phyloP scores from a whole-genome alignment of 129 eudicot genomes.

The Rutidosis leptorrhynchoides region DNA sequence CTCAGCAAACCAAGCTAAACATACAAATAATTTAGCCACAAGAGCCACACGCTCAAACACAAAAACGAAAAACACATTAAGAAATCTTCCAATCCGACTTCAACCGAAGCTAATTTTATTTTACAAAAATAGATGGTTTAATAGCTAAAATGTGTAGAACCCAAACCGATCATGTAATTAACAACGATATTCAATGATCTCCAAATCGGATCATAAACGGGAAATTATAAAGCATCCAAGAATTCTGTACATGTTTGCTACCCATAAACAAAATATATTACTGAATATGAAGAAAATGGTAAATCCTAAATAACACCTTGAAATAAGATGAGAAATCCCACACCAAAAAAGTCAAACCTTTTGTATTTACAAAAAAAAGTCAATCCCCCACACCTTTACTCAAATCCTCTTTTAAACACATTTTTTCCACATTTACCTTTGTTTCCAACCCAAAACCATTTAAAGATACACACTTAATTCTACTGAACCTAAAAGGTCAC shows the following conservation, averaged over 20 bases:
- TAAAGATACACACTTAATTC: constrained; percentile 16
- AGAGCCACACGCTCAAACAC: no score
- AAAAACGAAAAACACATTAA: no score
- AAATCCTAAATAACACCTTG: constrained; percentile 13
- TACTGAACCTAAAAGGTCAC: constrained; percentile 21
- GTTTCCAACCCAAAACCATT: constrained; percentile 30
- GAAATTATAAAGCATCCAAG: background rate
- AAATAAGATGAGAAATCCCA: background rate
- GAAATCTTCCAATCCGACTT: no score
- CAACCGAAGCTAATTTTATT: no score
- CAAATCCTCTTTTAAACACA: constrained; percentile 26
- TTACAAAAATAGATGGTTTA: no score
- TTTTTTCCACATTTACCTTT: constrained; percentile 17
- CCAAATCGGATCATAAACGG: no score
- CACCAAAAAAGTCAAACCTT: constrained; percentile 24
- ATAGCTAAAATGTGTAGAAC: no score
- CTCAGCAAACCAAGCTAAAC: no score
- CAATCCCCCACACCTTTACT: constrained; percentile 25
- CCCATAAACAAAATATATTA: constrained; percentile 14
- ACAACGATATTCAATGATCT: background rate
- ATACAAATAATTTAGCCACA: no score
- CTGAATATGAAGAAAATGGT: constrained; percentile 6
- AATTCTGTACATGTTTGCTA: background rate
- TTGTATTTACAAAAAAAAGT: constrained; percentile 36
- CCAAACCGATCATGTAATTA: no score